Evolutionary conservation across 768 basidiomycete genomes (phyloP).

Genomic region (Hygrophoropsis aurantiaca): DNA sequence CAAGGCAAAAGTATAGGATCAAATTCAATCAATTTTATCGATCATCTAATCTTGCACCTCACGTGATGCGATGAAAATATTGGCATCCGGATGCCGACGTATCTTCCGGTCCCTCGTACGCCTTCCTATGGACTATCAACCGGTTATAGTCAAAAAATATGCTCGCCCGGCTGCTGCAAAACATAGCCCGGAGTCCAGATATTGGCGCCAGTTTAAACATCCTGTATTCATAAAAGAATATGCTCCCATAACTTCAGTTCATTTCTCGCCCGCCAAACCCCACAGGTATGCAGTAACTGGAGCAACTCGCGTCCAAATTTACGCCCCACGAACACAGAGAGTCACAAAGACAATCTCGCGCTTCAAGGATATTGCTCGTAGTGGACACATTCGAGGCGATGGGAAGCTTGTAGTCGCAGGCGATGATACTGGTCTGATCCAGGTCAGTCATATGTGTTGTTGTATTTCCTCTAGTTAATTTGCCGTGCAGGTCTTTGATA

Average conservation of each 20-base stretch:
- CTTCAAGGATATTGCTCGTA: slow-evolving; percentile 94
- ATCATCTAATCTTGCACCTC: slow-evolving; percentile 9
- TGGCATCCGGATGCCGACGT: slow-evolving; percentile 16
- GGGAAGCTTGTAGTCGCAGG: slow-evolving; percentile 95
- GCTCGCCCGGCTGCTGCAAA: slow-evolving; percentile 56
- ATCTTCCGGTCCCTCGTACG: slow-evolving; percentile 1
- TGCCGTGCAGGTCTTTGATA: slow-evolving; percentile 78
- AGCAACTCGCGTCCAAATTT: slow-evolving; percentile 90
- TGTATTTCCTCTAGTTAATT: background rate
- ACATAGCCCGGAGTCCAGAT: slow-evolving; percentile 72
- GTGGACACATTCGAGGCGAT: slow-evolving; percentile 85
- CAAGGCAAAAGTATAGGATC: no score
- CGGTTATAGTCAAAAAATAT: slow-evolving; percentile 62
- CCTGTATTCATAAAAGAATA: slow-evolving; percentile 98
- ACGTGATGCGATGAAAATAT: slow-evolving; percentile 11
- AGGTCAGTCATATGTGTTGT: slow-evolving; percentile 37
- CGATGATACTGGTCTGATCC: slow-evolving; percentile 89
- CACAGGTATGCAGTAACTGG: slow-evolving; percentile 96
- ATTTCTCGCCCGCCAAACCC: slow-evolving; percentile 85
- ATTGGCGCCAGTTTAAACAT: slow-evolving; percentile 86
- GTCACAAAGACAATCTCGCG: slow-evolving; percentile 94
- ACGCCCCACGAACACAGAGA: slow-evolving; percentile 94
- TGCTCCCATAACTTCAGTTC: slow-evolving; percentile 91
- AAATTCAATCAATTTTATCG: slow-evolving; percentile 2
- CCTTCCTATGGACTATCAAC: slow-evolving; percentile 74